Conservation (phyloP, 495 filamentous ascomycete genomes). For the Thermothielavioides terrestris region DNA sequence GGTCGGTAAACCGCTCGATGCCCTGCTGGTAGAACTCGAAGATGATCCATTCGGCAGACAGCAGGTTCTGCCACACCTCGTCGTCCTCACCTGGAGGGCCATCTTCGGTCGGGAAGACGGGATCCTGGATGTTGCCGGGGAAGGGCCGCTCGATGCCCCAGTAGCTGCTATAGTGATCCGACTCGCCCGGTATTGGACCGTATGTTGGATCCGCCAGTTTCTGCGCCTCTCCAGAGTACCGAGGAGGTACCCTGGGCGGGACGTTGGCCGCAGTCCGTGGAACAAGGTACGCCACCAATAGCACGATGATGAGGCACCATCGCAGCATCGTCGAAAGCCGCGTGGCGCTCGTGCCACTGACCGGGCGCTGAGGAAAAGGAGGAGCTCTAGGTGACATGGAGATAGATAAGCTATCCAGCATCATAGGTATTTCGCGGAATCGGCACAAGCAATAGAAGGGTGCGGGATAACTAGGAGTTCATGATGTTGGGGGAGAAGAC, state of each 20-base stretch:
- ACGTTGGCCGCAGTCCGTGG: not conserved
- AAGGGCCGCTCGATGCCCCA: slow-evolving; percentile 36
- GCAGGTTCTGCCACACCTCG: slow-evolving; percentile 44
- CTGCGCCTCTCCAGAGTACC: slow-evolving; percentile 22
- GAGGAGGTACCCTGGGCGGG: not conserved
- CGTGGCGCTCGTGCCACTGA: no score
- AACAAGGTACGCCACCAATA: not conserved
- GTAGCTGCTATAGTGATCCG: slow-evolving; percentile 36
- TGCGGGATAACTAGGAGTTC: no score
- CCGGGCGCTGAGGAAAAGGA: no score
- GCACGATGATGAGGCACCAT: not conserved
- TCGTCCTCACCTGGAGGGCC: slow-evolving; percentile 39
- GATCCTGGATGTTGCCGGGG: slow-evolving; percentile 36
- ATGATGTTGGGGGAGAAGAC: no score
- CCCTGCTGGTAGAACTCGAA: slow-evolving; percentile 47
- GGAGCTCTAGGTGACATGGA: no score
- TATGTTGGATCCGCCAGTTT: slow-evolving; percentile 30
- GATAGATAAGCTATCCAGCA: no score
- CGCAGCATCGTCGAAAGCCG: no score
- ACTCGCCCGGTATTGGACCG: slow-evolving; percentile 37
- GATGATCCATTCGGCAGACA: slow-evolving; percentile 47
- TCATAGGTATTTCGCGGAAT: no score
- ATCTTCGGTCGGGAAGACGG: slow-evolving; percentile 33
- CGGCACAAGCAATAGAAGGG: no score
- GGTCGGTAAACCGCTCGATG: slow-evolving; percentile 37